Base-by-base conservation (phyloP, 768 basidiomycete genomes). In the Astraeus odoratus region DNA sequence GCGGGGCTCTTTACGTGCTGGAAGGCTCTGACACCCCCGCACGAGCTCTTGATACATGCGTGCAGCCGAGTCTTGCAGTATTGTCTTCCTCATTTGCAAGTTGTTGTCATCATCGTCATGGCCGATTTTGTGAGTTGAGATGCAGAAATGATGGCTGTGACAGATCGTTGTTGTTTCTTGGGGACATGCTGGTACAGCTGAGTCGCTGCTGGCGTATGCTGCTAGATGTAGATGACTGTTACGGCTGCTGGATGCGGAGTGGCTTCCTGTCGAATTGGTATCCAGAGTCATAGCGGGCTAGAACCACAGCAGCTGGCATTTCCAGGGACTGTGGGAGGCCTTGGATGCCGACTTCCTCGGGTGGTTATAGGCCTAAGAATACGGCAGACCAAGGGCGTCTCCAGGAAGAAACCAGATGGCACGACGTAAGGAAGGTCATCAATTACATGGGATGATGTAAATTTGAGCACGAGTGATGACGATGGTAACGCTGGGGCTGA, bases 241-340 rank as follows among this genome's bases (percentile, higher is more conserved):
- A 63, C 80, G 81, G 34, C 80, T 81, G 4, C 77, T 80, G 54
- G 84, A 86, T 29, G 84, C 83, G 60, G 85, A 87, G n/a, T n/a
- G n/a, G n/a, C n/a, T n/a, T 25, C 83, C 86, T 2, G 86, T 88
- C 10, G 86, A 89, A 58, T 88, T 89, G 16, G 88, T 86, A 22
- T 85, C 86, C 33, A 88, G 88, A 0, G 88, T 88, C 19, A 88
- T 2, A 88, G 87, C 5, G 90, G 61, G 5, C 87, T 86, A 5
- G 84, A 86, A 46, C 71, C 67, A 51, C 56, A 29, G 81, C 79
- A 3, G 81, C 81, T 51, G 80, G 81, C 41, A n/a, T n/a, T n/a
- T n/a, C n/a, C n/a, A n/a, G n/a, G n/a, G n/a, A n/a, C n/a, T n/a
- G n/a, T n/a, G n/a, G n/a, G n/a, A n/a, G n/a, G n/a, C n/a, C n/a